Evolutionary conservation across 805 yeast species (phyloP).

Genomic region (Debaryomyces maramus): DNA sequence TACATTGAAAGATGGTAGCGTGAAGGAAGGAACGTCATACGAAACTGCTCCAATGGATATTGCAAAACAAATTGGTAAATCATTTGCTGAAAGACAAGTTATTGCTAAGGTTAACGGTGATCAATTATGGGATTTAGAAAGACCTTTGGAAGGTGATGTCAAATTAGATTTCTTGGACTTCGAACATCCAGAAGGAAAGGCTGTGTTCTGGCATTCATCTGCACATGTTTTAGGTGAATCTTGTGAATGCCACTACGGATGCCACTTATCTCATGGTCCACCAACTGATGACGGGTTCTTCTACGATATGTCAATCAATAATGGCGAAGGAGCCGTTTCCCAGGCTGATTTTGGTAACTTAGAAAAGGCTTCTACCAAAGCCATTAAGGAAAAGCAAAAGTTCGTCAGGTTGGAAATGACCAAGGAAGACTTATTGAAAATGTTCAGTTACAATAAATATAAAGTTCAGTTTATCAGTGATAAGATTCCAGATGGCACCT

Average conservation of each 20-base stretch:
- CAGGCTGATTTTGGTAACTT: slow-evolving; percentile 81
- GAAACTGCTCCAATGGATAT: slow-evolving; percentile 89
- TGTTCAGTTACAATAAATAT: slow-evolving; percentile 96
- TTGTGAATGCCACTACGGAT: slow-evolving; percentile 93
- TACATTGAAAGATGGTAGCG: slow-evolving; percentile 83
- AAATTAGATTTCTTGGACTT: slow-evolving; percentile 83
- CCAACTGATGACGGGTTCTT: slow-evolving; percentile 98
- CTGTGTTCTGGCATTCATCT: slow-evolving; percentile 98
- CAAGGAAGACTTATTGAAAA: slow-evolving; percentile 84
- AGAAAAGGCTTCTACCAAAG: slow-evolving; percentile 84
- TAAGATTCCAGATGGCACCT: slow-evolving; percentile 93
- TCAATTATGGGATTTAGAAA: slow-evolving; percentile 86
- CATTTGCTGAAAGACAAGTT: slow-evolving; percentile 85
- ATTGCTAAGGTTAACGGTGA: slow-evolving; percentile 88
- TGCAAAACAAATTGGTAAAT: slow-evolving; percentile 80
- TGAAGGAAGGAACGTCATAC: slow-evolving; percentile 77
- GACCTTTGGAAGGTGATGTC: slow-evolving; percentile 80
- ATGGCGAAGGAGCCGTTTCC: slow-evolving; percentile 67
- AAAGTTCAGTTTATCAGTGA: slow-evolving; percentile 82
- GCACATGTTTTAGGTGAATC: slow-evolving; percentile 99
- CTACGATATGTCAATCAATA: slow-evolving; percentile 88
- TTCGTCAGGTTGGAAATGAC: slow-evolving; percentile 91
- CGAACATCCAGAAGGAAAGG: slow-evolving; percentile 90
- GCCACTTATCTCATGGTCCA: slow-evolving; percentile 85
- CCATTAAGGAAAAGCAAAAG: slow-evolving; percentile 91